A percentile compares a stretch with the other conserved stretches of the same genome.
Conservation (phyloP, 2,329 filamentous ascomycete genomes). For the Paecilomyces niveus region DNA sequence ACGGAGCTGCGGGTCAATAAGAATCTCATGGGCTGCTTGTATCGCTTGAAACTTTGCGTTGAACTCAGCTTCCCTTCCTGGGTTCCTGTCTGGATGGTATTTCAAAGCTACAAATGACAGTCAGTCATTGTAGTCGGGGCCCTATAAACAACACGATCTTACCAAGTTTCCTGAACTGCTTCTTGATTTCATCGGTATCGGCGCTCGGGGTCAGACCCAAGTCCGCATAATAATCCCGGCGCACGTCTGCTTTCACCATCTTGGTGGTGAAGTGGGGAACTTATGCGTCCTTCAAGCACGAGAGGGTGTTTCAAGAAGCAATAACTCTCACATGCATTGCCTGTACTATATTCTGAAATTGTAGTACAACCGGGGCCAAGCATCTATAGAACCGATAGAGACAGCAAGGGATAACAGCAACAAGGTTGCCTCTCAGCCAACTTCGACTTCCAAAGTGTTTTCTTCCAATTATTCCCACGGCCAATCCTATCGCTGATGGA, state of each 20-base stretch:
- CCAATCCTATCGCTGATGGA: background rate
- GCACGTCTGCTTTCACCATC: slow-evolving; percentile 63
- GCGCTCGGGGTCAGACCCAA: slow-evolving; percentile 64
- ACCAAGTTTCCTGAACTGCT: slow-evolving; percentile 79
- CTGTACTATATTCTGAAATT: background rate
- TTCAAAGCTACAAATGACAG: slow-evolving; percentile 55
- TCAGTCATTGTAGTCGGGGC: background rate
- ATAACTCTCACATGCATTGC: background rate
- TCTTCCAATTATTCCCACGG: background rate
- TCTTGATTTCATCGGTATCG: slow-evolving; percentile 70
- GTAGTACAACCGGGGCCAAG: background rate
- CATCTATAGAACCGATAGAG: background rate
- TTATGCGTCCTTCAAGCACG: slow-evolving; percentile 5
- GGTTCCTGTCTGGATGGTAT: slow-evolving; percentile 85
- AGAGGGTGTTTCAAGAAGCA: background rate
- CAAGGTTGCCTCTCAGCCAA: background rate
- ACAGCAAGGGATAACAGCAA: background rate
- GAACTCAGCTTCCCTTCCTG: slow-evolving; percentile 70
- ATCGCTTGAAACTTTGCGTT: slow-evolving; percentile 80
- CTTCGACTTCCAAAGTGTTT: background rate
- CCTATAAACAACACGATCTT: slow-evolving; percentile 16
- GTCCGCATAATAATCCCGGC: slow-evolving; percentile 78
- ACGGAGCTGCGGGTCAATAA: slow-evolving; percentile 53
- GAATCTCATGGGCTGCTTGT: slow-evolving; percentile 75
- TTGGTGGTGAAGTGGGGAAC: slow-evolving; percentile 20